A percentile compares a stretch with the other conserved stretches of the same genome.
phyloP scores from a whole-genome alignment of 768 basidiomycete species.

The Calocybe cyanea region DNA sequence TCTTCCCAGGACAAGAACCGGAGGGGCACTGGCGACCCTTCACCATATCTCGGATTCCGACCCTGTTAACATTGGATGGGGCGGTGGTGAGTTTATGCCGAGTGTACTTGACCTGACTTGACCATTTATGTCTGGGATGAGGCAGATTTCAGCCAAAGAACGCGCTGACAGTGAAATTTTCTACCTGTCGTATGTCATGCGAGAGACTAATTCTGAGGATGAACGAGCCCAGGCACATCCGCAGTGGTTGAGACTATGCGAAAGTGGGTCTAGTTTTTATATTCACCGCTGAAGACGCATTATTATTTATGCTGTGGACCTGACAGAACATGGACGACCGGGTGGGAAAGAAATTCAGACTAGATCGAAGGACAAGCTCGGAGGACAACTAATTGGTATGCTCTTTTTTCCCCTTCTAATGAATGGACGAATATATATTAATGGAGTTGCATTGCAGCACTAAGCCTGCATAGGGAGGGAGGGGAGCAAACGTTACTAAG shows the following conservation, averaged over 20 bases:
- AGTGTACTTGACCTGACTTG: slow-evolving; percentile 8
- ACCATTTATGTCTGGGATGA: slow-evolving; percentile 1
- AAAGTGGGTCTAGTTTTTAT: slow-evolving; percentile 49
- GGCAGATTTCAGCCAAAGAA: slow-evolving; percentile 65
- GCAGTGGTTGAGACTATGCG: slow-evolving; percentile 60
- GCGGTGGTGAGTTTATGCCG: slow-evolving; percentile 43
- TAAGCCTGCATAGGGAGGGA: slow-evolving; percentile 8
- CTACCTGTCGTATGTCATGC: slow-evolving; percentile 67
- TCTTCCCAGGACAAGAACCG: slow-evolving; percentile 30
- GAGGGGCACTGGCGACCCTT: slow-evolving; percentile 50
- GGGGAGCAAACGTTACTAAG: slow-evolving; percentile 39
- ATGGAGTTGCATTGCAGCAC: slow-evolving; percentile 4
- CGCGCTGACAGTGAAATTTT: slow-evolving; percentile 80
- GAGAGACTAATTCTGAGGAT: slow-evolving; percentile 38
- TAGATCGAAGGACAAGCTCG: slow-evolving; percentile 46
- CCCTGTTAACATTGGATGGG: slow-evolving; percentile 60
- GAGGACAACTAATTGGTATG: slow-evolving; percentile 59
- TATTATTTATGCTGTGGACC: background rate
- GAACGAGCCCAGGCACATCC: slow-evolving; percentile 50
- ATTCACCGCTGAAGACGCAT: slow-evolving; percentile 3
- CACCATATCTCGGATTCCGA: slow-evolving; percentile 64
- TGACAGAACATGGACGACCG: slow-evolving; percentile 56
- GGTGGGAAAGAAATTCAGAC: slow-evolving; percentile 27
- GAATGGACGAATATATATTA: background rate
- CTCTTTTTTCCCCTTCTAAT: background rate